Percentiles rank a stretch among this genome's conserved stretches.
These are phyloP conservation scores for Eurotiales sp. DNA, from an alignment of 2,329 filamentous ascomycete genomes.

Conservation along the genomic window DNA sequence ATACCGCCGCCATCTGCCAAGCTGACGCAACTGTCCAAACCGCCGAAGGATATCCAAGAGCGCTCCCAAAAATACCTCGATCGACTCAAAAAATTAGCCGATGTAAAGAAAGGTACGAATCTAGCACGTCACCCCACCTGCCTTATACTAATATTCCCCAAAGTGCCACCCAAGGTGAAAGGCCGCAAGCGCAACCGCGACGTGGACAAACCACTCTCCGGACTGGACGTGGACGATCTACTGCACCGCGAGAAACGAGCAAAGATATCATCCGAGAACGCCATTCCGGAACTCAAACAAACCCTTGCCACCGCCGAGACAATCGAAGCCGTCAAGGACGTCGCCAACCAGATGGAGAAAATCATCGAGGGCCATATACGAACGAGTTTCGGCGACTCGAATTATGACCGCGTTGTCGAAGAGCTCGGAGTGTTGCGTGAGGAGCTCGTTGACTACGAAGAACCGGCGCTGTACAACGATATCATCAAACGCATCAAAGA, in stretches of 20 bases:
- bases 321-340: constrained; percentile 60
- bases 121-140: background rate
- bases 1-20: constrained; percentile 60
- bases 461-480: constrained; percentile 71
- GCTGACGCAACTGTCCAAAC: constrained; percentile 68
- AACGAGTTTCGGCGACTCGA: constrained; percentile 69
- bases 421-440: constrained; percentile 73
- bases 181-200: constrained; percentile 66
- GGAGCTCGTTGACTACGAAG: constrained; percentile 70
- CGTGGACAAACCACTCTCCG: constrained; percentile 76
- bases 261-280: constrained; percentile 65
- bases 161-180: constrained; percentile 75
- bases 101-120: constrained; percentile 72
- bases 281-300: constrained; percentile 88
- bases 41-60: constrained; percentile 63
- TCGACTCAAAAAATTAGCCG: constrained; percentile 63
- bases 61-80: constrained; percentile 58
- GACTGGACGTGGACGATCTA: constrained; percentile 79
- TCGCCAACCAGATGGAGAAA: constrained; percentile 67
- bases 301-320: constrained; percentile 61
- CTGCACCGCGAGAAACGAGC: constrained; percentile 57
- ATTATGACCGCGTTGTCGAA: constrained; percentile 72
- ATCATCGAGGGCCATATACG: constrained; percentile 68
- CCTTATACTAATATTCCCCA: constrained; percentile 21
- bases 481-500: constrained; percentile 69